Conservation (phyloP, 257 asterid genomes). For the Solanum clarkiae region DNA sequence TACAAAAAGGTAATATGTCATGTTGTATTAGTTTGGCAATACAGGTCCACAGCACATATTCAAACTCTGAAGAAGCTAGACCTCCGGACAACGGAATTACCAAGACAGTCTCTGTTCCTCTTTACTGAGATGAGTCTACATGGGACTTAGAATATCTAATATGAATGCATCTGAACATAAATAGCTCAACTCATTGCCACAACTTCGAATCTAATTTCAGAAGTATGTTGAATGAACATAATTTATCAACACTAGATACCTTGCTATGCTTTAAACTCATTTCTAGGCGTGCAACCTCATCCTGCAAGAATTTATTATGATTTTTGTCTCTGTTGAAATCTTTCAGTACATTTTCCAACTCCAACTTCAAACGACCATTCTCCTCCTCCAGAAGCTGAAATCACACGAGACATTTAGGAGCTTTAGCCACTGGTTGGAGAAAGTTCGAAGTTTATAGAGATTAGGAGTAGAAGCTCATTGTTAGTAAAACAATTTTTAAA, state of each 20-base stretch:
- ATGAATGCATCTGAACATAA: background rate
- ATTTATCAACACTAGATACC: conserved; percentile 22
- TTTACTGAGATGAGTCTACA: background rate
- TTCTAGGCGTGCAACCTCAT: conserved; percentile 38
- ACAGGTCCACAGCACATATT: background rate
- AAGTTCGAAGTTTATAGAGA: background rate
- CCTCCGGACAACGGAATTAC: background rate
- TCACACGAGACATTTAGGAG: background rate
- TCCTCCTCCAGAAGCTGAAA: conserved; percentile 61
- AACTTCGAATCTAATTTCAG: background rate
- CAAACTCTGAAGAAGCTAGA: background rate
- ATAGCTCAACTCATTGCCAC: background rate
- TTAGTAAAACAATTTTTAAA: background rate
- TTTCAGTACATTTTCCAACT: conserved; percentile 31
- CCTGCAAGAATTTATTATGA: conserved; percentile 29
- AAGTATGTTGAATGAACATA: background rate
- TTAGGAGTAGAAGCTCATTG: background rate
- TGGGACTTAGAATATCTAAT: background rate
- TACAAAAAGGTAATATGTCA: background rate
- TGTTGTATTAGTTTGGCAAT: background rate
- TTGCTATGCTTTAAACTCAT: conserved; percentile 33
- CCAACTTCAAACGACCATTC: conserved; percentile 28
- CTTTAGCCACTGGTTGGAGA: background rate
- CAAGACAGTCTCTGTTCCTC: background rate
- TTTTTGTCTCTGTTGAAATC: conserved; percentile 50